Base-by-base conservation (phyloP, 352 stramenopile species). In the Saprolegnia parasitica region DNA sequence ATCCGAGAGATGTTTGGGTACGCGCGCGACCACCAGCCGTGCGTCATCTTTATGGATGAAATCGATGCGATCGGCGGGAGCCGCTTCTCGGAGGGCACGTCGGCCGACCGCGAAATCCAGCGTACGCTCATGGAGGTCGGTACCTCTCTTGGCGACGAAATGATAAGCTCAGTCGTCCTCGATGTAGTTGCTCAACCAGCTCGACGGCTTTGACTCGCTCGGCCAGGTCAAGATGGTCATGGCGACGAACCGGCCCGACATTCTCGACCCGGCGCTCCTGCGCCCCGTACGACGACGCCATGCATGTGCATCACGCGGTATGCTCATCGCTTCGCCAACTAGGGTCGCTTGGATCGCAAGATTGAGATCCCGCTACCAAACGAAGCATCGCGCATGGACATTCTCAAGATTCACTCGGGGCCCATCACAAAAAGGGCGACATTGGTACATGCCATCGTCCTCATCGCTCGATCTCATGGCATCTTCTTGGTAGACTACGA, bases 41-140 rank as follows among this genome's bases (percentile, higher is more conserved):
- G 96, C 72, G 97, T 99, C 66, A 99, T 99, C 78, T 99, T 99
- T 76, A 99, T 99, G 95, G 98, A 99, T 80, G 98, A 99, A 75
- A 98, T 99, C 78, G 98, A 99, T 84, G 97, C 97, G 26, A 99
- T 99, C 75, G 97, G 97, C 75, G 97, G 97, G 71, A 98, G 88
- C 56, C 94, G 98, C 42, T 99, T 98, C 76, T 98, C 89, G 50
- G 96, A 99, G 77, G 97, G 97, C 65, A 99, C 96, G 37, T 97
- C 88, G 29, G 91, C 89, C 4, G 91, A 97, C 77, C 94, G 97
- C 66, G 97, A 99, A 80, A 99, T 99, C 83, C 98, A 99, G 77
- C 91, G 97, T 47, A 99, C 98, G 67, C 79, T 99, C 18, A 99
- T 99, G 96, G 97, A 99, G 75, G 63, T 71, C 11, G 4, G 8